Evolutionary conservation across 2,329 filamentous ascomycete genomes (phyloP).

Genomic region (Tolypocladium endophyticum): DNA sequence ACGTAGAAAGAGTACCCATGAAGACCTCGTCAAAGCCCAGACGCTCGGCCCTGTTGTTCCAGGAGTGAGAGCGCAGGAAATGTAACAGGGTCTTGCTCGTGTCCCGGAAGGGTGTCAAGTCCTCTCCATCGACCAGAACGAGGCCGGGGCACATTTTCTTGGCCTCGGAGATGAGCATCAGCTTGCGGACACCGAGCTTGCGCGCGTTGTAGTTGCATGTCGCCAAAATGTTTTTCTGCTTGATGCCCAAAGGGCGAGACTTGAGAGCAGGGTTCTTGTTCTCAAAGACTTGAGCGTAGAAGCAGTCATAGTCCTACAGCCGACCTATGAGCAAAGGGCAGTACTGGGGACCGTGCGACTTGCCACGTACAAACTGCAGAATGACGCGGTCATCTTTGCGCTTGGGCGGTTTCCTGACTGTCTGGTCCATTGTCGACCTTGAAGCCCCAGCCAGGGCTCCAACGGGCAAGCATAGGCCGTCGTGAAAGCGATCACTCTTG

Average conservation of each 20-base stretch:
- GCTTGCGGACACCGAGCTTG: constrained; percentile 61
- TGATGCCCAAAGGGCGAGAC: constrained; percentile 66
- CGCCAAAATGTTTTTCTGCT: constrained; percentile 87
- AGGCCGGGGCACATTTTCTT: constrained; percentile 72
- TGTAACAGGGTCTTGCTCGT: constrained; percentile 71
- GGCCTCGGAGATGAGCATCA: constrained; percentile 78
- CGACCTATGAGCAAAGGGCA: neutral
- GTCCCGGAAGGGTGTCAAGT: constrained; percentile 75
- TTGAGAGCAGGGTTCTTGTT: constrained; percentile 66
- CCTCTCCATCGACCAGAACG: constrained; percentile 78
- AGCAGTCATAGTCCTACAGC: constrained; percentile 69
- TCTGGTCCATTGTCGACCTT: constrained; percentile 3
- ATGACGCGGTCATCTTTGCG: constrained; percentile 58
- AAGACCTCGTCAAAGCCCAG: constrained; percentile 84
- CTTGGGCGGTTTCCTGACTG: constrained; percentile 18
- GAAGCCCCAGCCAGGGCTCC: neutral
- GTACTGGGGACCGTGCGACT: neutral
- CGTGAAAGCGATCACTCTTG: neutral
- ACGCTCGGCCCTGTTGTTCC: constrained; percentile 68
- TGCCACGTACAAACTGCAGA: constrained; percentile 64
- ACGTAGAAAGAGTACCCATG: constrained; percentile 24
- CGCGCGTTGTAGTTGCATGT: constrained; percentile 93
- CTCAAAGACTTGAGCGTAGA: constrained; percentile 89
- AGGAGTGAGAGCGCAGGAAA: constrained; percentile 63
- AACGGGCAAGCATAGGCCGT: neutral